Evolutionary conservation across 352 stramenopile genomes (phyloP).

Genomic region (Globisporangium nunn): DNA sequence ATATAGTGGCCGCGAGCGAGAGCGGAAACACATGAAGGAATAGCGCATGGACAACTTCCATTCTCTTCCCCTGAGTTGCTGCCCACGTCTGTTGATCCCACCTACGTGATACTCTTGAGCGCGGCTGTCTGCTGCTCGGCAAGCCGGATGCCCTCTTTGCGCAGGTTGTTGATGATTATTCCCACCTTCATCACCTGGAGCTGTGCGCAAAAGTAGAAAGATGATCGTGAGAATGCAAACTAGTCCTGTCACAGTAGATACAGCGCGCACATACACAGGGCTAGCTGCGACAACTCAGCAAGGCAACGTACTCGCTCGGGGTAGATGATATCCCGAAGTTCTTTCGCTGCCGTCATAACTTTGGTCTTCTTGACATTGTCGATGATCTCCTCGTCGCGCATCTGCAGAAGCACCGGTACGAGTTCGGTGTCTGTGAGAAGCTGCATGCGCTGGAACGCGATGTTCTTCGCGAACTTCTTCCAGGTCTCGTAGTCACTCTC

Average conservation of each 20-base stretch:
- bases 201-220: constrained; percentile 14
- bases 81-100: no score
- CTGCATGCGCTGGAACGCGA: constrained; percentile 39
- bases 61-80: not conserved
- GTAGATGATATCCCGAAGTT: constrained; percentile 51
- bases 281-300: no score
- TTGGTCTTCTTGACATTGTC: constrained; percentile 34
- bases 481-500: constrained; percentile 35
- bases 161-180: constrained; percentile 50
- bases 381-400: constrained; percentile 38
- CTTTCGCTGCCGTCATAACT: constrained; percentile 21
- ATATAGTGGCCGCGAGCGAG: constrained; percentile 24
- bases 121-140: constrained; percentile 65
- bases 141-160: constrained; percentile 65
- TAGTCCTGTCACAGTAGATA: not conserved
- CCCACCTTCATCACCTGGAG: constrained; percentile 58
- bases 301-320: constrained; percentile 26
- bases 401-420: constrained; percentile 35
- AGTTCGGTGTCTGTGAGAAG: constrained; percentile 26
- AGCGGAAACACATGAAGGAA: not conserved
- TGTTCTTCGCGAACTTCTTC: constrained; percentile 42
- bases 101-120: constrained; percentile 51
- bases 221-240: not conserved
- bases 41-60: not conserved
- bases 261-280: no score